Evolutionary conservation across 2,329 filamentous ascomycete species (phyloP).

Genomic region (Neofusicoccum sp.): DNA sequence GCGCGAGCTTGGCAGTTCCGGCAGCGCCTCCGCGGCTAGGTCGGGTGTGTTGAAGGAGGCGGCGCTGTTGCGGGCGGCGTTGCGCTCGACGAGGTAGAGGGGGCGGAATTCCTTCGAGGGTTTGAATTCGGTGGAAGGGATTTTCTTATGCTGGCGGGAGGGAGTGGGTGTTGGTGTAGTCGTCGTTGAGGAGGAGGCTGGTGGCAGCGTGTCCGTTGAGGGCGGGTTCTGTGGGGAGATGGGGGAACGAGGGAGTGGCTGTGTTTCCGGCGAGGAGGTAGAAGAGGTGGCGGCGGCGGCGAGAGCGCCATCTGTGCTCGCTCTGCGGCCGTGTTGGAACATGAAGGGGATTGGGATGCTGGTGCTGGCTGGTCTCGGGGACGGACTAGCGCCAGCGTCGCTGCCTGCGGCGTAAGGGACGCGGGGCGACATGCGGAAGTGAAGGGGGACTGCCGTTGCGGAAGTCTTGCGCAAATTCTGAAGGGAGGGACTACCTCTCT

Average conservation of each 20-base stretch:
- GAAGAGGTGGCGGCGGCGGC: slow-evolving; percentile 40
- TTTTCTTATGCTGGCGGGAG: slow-evolving; percentile 43
- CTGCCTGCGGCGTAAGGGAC: not conserved
- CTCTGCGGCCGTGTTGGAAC: not conserved
- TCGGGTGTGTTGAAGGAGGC: slow-evolving; percentile 22
- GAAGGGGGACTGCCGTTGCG: slow-evolving; percentile 4
- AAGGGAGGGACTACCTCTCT: not conserved
- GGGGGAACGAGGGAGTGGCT: slow-evolving; percentile 29
- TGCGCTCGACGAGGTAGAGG: slow-evolving; percentile 75
- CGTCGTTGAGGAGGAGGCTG: not conserved
- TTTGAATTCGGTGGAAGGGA: slow-evolving; percentile 53
- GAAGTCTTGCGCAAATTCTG: slow-evolving; percentile 2
- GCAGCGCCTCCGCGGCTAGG: slow-evolving; percentile 40
- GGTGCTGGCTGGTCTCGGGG: not conserved
- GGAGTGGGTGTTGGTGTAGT: not conserved
- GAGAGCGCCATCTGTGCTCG: slow-evolving; percentile 39
- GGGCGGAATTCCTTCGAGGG: slow-evolving; percentile 68
- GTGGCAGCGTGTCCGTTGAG: not conserved
- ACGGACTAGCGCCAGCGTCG: not conserved
- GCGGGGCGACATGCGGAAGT: not conserved
- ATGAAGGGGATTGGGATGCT: slow-evolving; percentile 13
- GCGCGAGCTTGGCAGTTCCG: slow-evolving; percentile 51
- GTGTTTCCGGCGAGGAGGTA: slow-evolving; percentile 30
- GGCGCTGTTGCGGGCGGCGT: slow-evolving; percentile 37
- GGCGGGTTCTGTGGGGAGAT: not conserved